Conservation (phyloP, 306 rosid genomes). For the Cucumis cinereus region DNA sequence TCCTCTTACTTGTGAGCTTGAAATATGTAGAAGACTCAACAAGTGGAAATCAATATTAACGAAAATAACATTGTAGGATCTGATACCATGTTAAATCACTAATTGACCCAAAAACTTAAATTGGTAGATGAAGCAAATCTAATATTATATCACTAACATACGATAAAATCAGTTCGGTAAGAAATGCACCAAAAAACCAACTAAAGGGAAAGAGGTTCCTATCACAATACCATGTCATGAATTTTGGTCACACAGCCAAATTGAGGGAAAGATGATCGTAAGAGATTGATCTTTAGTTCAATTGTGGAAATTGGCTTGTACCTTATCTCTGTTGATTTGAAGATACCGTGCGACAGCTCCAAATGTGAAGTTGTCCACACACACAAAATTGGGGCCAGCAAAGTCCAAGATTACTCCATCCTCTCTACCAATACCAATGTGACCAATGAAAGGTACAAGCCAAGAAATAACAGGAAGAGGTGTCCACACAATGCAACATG, state of each 20-base stretch:
- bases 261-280: not conserved
- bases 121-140: too few species aligned
- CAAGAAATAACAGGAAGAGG: conserved; percentile 93
- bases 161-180: conserved; percentile 9
- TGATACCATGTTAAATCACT: too few species aligned
- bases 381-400: conserved; percentile 89
- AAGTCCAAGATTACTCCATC: conserved; percentile 95
- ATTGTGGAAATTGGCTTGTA: conserved; percentile 4
- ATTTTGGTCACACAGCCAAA: not conserved
- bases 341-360: conserved; percentile 76
- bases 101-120: too few species aligned
- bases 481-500: conserved; percentile 91
- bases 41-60: too few species aligned
- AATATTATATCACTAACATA: too few species aligned
- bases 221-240: not conserved
- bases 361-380: conserved; percentile 76
- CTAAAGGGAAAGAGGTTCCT: not conserved
- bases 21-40: too few species aligned
- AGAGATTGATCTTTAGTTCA: not conserved
- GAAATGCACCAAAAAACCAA: too few species aligned
- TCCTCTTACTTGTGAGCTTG: too few species aligned
- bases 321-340: conserved; percentile 66
- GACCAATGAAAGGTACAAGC: conserved; percentile 89
- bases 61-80: too few species aligned
- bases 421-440: conserved; percentile 90